Conservation (phyloP, 352 stramenopile genomes). For the Saprolegnia diclina region DNA sequence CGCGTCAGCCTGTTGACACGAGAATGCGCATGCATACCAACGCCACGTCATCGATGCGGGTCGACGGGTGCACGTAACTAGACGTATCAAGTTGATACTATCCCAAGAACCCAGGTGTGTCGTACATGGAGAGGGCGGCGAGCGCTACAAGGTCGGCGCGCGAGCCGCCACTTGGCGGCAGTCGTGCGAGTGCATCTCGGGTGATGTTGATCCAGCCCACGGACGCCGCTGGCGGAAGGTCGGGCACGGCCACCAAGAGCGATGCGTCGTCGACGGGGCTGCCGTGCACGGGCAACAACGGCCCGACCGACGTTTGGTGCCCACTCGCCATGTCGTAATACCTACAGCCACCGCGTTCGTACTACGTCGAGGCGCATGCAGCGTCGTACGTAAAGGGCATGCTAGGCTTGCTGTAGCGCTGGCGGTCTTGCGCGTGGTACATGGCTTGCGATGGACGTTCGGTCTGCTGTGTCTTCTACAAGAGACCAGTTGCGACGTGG, state of each 20-base stretch:
- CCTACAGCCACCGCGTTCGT: no score
- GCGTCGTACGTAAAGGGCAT: constrained; percentile 16
- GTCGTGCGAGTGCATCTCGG: constrained; percentile 14
- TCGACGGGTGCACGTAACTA: constrained; percentile 20
- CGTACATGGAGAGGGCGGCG: constrained; percentile 23
- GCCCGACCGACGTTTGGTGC: constrained; percentile 9
- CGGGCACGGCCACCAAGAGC: background rate
- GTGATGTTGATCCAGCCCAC: constrained; percentile 15
- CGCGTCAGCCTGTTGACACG: background rate
- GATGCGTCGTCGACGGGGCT: background rate
- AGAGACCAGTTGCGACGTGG: background rate
- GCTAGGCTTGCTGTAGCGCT: constrained; percentile 14
- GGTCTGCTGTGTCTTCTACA: background rate
- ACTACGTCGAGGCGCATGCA: no score
- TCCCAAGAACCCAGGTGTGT: background rate
- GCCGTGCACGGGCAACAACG: constrained; percentile 4
- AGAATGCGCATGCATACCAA: background rate
- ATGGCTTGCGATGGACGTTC: background rate
- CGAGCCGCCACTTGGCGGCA: constrained; percentile 7
- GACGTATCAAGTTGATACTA: background rate
- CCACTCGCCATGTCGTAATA: constrained; percentile 7
- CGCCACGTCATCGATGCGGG: constrained; percentile 7
- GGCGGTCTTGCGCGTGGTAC: constrained; percentile 20
- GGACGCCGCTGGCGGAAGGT: constrained; percentile 4
- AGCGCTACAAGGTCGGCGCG: constrained; percentile 22